Conservation (phyloP, 2,329 filamentous ascomycete species). For the Xenoacremonium recifei region DNA sequence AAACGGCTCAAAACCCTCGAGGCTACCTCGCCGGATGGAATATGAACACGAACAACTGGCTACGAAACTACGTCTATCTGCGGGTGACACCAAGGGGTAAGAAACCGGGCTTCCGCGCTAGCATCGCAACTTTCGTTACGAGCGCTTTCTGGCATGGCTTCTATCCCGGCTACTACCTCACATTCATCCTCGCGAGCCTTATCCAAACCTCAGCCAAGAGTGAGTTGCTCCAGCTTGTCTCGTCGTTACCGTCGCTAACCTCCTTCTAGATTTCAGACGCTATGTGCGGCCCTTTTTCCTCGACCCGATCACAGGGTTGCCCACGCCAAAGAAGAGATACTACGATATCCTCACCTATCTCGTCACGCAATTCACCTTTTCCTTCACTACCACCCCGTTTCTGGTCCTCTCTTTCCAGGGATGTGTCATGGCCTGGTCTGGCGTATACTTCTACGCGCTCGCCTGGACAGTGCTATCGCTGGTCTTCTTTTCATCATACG, state of each 20-base stretch:
- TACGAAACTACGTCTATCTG: conserved; percentile 93
- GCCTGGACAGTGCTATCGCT: conserved; percentile 64
- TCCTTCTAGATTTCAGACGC: conserved; percentile 73
- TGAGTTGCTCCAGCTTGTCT: conserved; percentile 46
- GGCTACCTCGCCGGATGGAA: conserved; percentile 94
- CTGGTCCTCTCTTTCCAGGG: conserved; percentile 72
- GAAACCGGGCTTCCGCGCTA: conserved; percentile 95
- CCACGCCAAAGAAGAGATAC: conserved; percentile 72
- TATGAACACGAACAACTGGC: conserved; percentile 97
- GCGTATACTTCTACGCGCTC: conserved; percentile 86
- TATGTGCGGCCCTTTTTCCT: conserved; percentile 92
- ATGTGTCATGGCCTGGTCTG: conserved; percentile 74
- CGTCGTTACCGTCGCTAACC: conserved; percentile 6
- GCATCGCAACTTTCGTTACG: conserved; percentile 88
- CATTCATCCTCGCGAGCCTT: conserved; percentile 86
- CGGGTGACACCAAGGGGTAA: conserved; percentile 92
- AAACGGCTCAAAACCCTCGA: conserved; percentile 89
- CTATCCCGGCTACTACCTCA: conserved; percentile 92
- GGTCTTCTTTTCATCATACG: conserved; percentile 77
- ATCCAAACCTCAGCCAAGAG: conserved; percentile 93
- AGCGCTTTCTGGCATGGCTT: conserved; percentile 98
- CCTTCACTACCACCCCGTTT: conserved; percentile 82
- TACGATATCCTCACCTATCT: conserved; percentile 80
- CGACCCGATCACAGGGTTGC: conserved; percentile 67
- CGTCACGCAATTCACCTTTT: conserved; percentile 77